Base-by-base conservation (phyloP, 805 yeast genomes). In the Nakazawaea laoshanensis region DNA sequence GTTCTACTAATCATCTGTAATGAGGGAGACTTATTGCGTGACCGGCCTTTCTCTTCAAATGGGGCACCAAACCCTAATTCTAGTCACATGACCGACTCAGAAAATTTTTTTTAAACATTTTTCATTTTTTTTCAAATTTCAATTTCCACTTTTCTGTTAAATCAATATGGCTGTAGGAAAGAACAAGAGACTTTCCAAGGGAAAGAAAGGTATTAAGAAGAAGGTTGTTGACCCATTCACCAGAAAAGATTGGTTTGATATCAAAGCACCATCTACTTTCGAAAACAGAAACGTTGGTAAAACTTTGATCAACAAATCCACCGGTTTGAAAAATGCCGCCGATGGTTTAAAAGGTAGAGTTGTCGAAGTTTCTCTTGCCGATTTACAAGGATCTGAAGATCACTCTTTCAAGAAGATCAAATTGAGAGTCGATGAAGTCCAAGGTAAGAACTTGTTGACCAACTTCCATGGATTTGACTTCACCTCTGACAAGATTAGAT, bases 391-490 rank as follows among this genome's bases (percentile, higher is more conserved):
- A 59, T 85, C 94, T 59, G 97, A 89, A 77, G 96, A 89, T 73
- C 95, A 88, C 78, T 78, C 96, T 48, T 82, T 81, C 85, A 89
- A 94, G 79, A 87, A 88, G 74, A 73, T 88, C 63, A 85, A 82
- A 70, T 84, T 88, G 70, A 87, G 96, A 74, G 95, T 89, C 56
- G 97, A 88, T 59, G 97, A 89, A 74, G 95, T 88, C 54, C 96
- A 89, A 74, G 97, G 96, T 73, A 85, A 86, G 76, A 86, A 87
- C 81, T 77, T 88, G 61, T 77, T 88, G 65, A 88, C 97, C 76
- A 89, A 89, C 92, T 89, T 88, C 92, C 96, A 88, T 77, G 97
- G 97, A 61, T 69, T 89, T 68, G 94, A 87, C 75, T 87, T 89
- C 81, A 88, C 96, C 60, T 74, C 94, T 49, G 96, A 88, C 75